Conservation (phyloP, 2,329 filamentous ascomycete species). For the Pseudogymnoascus sp. region DNA sequence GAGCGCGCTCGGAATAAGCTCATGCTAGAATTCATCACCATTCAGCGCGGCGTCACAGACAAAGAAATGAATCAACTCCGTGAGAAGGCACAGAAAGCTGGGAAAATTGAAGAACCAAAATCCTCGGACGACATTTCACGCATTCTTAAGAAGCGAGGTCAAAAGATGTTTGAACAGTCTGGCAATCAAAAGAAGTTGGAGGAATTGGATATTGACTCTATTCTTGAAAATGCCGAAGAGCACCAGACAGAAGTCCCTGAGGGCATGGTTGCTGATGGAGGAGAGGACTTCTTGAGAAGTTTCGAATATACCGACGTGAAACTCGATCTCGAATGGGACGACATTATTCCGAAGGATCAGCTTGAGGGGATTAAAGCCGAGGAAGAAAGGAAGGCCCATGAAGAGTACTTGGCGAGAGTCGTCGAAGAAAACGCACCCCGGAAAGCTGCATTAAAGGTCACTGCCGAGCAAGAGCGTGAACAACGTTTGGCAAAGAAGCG, state of each 20-base stretch:
- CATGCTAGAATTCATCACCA: constrained; percentile 93
- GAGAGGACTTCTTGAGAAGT: constrained; percentile 86
- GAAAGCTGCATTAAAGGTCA: constrained; percentile 56
- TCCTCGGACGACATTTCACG: constrained; percentile 92
- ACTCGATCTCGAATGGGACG: constrained; percentile 94
- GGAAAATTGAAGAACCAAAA: constrained; percentile 71
- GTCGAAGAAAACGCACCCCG: constrained; percentile 81
- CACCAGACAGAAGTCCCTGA: constrained; percentile 94
- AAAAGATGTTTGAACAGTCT: constrained; percentile 97
- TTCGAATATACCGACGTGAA: constrained; percentile 97
- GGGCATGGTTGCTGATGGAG: constrained; percentile 89
- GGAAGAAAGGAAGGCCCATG: constrained; percentile 76
- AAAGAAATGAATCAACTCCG: constrained; percentile 74
- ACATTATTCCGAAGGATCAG: constrained; percentile 93
- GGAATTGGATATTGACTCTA: constrained; percentile 94
- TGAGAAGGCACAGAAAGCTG: constrained; percentile 72
- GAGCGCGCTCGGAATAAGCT: constrained; percentile 96
- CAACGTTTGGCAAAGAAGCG: constrained; percentile 60
- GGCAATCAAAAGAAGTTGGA: constrained; percentile 95
- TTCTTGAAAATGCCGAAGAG: constrained; percentile 92
- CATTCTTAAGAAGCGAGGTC: constrained; percentile 94
- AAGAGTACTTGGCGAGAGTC: constrained; percentile 72
- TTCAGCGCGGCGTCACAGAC: constrained; percentile 93
- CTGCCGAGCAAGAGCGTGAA: constrained; percentile 52
- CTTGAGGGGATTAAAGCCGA: constrained; percentile 83